Evolutionary conservation across 352 stramenopile genomes (phyloP).

Genomic region (Aphanomyces astaci): DNA sequence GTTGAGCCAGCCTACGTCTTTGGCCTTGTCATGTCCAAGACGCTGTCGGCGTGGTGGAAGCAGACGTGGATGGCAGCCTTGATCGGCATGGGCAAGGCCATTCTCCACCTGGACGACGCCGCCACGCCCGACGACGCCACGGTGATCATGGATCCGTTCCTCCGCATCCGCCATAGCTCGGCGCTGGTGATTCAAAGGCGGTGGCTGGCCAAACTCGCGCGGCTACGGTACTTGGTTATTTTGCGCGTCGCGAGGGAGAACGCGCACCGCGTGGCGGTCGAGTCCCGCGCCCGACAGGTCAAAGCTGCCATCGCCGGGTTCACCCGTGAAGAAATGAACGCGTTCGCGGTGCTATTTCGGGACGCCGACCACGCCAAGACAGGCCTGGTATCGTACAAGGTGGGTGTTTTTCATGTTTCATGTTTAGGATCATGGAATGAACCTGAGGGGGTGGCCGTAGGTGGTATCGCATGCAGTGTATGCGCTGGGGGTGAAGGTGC

Average conservation of each 20-base stretch:
- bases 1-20: conserved; percentile 54
- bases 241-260: conserved; percentile 39
- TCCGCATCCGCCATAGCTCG: conserved; percentile 57
- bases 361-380: conserved; percentile 52
- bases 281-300: conserved; percentile 33
- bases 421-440: not conserved
- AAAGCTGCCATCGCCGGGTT: conserved; percentile 53
- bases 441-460: not conserved
- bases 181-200: conserved; percentile 58
- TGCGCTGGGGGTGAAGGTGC: conserved; percentile 52
- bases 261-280: conserved; percentile 32
- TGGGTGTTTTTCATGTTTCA: not conserved
- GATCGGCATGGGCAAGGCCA: conserved; percentile 37
- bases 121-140: conserved; percentile 27
- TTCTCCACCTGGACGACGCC: conserved; percentile 37
- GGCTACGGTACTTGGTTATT: conserved; percentile 41
- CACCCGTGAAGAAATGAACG: conserved; percentile 50
- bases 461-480: conserved; percentile 68
- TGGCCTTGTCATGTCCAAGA: conserved; percentile 37
- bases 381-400: conserved; percentile 50
- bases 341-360: conserved; percentile 57
- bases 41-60: conserved; percentile 51
- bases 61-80: conserved; percentile 35
- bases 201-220: conserved; percentile 44
- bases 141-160: conserved; percentile 42